Evolutionary conservation across 208 protist species (phyloP), one percentile per base, ranked within the genome.

Genomic region (Vickermania ingenoplastis): DNA sequence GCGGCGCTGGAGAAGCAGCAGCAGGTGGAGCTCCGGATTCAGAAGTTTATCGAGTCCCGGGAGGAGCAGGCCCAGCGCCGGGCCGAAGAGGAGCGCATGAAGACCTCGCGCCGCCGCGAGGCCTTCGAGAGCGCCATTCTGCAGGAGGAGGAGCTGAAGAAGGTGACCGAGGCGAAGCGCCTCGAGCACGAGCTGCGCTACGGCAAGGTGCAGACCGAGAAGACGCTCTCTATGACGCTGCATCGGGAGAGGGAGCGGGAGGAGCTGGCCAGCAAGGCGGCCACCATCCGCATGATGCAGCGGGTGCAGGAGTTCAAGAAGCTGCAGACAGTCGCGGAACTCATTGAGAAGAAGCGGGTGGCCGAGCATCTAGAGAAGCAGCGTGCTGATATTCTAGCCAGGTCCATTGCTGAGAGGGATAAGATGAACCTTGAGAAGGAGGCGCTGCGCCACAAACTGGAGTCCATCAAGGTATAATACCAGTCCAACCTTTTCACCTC

Each of bases 241-340:
- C 71, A 65, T 22, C 67, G 63, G 3, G 86, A 91, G 56, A 57
- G 69, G 2, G 77, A 91, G 52, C 73, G 79, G 24, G 81, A 89
- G 65, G 73, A 73, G 31, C 67, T 75, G 59, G 73, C 79, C 48
- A 56, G 53, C 22, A 91, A 86, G 63, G 55, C 71, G 11, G 89
- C 79, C 58, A 71, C 69, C 0, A 77, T 91, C 26, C 56, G 73
- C 36, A 76, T 82, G 63, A 73, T 76, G 49, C 77, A 85, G 50
- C 83, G 83, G 27, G 60, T 81, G 53, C 59, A 73, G 13, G 84
- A 91, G 68, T 94, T 86, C 66, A 50, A 61, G 1, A 94, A 91
- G 59, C 68, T 94, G 21, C 56, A 73, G 59, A 82, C 60, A 36
- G 73, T 89, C 1, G 65, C 72, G 2, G 67, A 81, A 17, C 78